These are phyloP conservation scores for Solanum hybrid DNA, from an alignment of 305 asterid species.

Conservation along the genomic window DNA sequence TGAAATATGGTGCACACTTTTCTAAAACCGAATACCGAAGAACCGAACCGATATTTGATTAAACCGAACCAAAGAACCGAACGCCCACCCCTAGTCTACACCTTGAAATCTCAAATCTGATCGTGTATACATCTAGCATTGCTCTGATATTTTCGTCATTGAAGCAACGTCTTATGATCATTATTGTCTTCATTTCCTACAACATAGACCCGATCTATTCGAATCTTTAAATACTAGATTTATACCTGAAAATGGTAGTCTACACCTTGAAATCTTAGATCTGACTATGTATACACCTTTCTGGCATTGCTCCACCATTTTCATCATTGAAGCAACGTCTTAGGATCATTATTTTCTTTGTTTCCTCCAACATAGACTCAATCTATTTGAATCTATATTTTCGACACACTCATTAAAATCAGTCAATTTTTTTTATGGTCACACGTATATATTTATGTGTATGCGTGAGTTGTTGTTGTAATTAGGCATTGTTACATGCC, in stretches of 20 bases:
- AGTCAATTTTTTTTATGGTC: background rate
- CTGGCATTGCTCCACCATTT: background rate
- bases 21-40: too few species aligned
- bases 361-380: background rate
- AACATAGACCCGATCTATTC: background rate
- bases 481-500: background rate
- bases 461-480: background rate
- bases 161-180: background rate
- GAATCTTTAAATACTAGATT: background rate
- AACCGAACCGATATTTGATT: too few species aligned
- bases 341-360: background rate
- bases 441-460: background rate
- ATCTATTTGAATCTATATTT: too few species aligned
- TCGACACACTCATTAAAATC: background rate
- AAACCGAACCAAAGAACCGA: too few species aligned
- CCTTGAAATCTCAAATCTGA: too few species aligned
- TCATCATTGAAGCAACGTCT: background rate
- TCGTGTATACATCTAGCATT: too few species aligned
- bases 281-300: background rate
- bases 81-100: too few species aligned
- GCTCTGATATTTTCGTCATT: background rate
- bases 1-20: too few species aligned
- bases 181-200: background rate
- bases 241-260: background rate
- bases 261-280: background rate